These are phyloP conservation scores for Hypoxylon lenormandii DNA, from an alignment of 495 filamentous ascomycete species.

Conservation along the genomic window DNA sequence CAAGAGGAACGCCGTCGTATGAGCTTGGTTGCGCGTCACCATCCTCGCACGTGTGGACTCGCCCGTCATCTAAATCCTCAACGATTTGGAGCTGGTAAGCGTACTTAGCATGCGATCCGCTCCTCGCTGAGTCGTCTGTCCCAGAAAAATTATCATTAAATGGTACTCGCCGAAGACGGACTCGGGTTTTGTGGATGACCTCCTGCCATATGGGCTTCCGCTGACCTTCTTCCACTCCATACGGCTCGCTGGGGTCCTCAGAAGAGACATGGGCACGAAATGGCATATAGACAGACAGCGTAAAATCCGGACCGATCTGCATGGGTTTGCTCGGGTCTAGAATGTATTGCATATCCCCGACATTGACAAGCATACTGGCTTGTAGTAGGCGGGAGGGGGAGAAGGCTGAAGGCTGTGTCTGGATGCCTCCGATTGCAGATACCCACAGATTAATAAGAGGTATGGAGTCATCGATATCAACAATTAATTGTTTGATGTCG, in stretches of 20 bases:
- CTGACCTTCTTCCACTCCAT: constrained; percentile 61
- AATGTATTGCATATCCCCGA: constrained; percentile 86
- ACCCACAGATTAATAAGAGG: constrained; percentile 95
- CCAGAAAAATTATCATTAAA: constrained; percentile 48
- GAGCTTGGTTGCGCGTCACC: constrained; percentile 65
- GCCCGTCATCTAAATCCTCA: constrained; percentile 92
- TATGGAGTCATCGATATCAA: constrained; percentile 89
- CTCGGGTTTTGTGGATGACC: constrained; percentile 90
- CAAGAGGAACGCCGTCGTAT: constrained; percentile 76
- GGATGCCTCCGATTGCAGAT: constrained; percentile 89
- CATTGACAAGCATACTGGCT: constrained; percentile 90
- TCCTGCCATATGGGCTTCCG: constrained; percentile 95
- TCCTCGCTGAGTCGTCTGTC: constrained; percentile 38
- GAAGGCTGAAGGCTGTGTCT: constrained; percentile 45
- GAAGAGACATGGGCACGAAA: constrained; percentile 77
- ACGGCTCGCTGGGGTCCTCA: constrained; percentile 55
- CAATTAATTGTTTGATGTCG: constrained; percentile 80
- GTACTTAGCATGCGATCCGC: constrained; percentile 63
- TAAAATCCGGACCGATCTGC: constrained; percentile 90
- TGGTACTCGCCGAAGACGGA: constrained; percentile 75
- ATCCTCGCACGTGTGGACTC: constrained; percentile 85
- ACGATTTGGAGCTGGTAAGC: constrained; percentile 89
- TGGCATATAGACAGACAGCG: constrained; percentile 94
- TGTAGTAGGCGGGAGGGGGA: constrained; percentile 93
- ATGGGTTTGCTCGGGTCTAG: constrained; percentile 71